These are phyloP conservation scores for Paramyrothecium roridum DNA, from an alignment of 2,329 filamentous ascomycete genomes.

Conservation along the genomic window DNA sequence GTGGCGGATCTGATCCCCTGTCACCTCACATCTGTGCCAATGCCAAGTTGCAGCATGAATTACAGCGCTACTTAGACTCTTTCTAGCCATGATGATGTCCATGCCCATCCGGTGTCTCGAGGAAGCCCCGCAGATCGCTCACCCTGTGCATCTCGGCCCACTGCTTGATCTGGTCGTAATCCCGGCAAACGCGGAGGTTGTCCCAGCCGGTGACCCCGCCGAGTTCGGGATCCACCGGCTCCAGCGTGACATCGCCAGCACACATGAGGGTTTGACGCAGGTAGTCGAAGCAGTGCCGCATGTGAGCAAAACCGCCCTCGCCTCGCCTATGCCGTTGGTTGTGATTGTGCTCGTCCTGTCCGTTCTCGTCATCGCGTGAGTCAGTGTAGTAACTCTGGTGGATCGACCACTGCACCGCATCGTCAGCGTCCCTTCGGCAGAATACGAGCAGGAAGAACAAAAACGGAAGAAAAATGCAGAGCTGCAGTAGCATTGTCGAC, in stretches of 20 bases:
- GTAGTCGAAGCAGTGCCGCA: neutral
- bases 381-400: neutral
- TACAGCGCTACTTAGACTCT: too few species aligned
- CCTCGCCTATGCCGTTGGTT: too few species aligned
- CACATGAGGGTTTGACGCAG: neutral
- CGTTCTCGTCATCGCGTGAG: too few species aligned
- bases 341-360: too few species aligned
- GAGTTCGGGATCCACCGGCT: neutral
- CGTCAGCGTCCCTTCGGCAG: neutral
- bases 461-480: too few species aligned
- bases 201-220: neutral
- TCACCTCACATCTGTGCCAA: too few species aligned
- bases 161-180: neutral
- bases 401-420: neutral
- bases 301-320: neutral
- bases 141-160: neutral
- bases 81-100: too few species aligned
- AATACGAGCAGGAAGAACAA: too few species aligned
- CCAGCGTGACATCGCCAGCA: neutral
- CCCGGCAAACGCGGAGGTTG: neutral
- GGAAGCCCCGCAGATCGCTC: neutral
- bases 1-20: too few species aligned
- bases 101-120: too few species aligned
- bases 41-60: too few species aligned
- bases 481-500: too few species aligned